These are phyloP conservation scores for Lactarius trivialis DNA, from an alignment of 768 basidiomycete genomes.

Conservation along the genomic window DNA sequence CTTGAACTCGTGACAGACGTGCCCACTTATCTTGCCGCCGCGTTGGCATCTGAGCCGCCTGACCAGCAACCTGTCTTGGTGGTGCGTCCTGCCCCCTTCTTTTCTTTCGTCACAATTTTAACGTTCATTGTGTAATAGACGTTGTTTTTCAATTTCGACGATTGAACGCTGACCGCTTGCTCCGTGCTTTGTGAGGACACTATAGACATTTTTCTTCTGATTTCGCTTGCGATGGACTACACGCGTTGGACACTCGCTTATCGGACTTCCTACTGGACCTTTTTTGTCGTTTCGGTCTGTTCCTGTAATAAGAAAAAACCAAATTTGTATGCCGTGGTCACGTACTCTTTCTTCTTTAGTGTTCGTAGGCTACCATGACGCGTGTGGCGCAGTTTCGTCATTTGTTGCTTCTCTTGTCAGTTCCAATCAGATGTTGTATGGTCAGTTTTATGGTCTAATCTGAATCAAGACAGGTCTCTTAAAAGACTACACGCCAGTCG, in stretches of 20 bases:
- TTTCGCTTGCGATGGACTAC: neutral
- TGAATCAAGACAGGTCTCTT: neutral
- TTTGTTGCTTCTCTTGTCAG: neutral
- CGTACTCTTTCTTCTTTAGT: neutral
- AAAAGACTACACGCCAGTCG: too few species aligned
- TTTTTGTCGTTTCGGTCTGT: neutral
- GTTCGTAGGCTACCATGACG: neutral
- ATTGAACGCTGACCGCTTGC: neutral
- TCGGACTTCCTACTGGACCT: neutral
- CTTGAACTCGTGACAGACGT: neutral
- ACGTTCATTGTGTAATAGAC: neutral
- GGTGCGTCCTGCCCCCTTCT: neutral
- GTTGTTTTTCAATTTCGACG: slow-evolving; percentile 6
- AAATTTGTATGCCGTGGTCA: neutral
- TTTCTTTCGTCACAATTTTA: neutral
- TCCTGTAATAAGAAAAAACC: neutral
- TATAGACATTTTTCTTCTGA: neutral
- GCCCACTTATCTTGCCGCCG: neutral
- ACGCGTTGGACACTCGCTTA: too few species aligned
- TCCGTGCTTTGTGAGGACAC: neutral
- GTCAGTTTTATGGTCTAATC: neutral
- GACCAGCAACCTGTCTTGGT: neutral
- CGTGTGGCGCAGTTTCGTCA: neutral
- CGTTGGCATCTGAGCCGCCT: neutral
- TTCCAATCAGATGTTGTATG: neutral